Conservation (phyloP, 202 grass and related monocot genomes). For the Hordeum pubiflorum region DNA sequence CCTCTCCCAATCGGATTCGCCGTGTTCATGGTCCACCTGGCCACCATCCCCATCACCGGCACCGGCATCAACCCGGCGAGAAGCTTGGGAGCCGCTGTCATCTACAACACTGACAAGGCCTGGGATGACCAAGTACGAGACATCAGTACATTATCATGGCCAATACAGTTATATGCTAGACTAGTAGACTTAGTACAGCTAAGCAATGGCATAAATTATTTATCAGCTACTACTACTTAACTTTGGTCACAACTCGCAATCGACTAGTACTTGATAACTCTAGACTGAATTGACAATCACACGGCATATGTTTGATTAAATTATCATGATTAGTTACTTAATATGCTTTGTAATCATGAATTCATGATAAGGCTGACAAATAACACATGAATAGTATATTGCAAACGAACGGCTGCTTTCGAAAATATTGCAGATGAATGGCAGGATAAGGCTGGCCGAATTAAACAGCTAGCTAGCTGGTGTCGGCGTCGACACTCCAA, state of each 20-base stretch:
- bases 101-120: slow-evolving; percentile 57
- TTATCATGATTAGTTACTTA: background rate
- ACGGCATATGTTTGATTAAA: background rate
- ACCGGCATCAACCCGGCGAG: slow-evolving; percentile 90
- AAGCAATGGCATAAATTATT: background rate
- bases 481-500: background rate
- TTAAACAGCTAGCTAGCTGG: background rate
- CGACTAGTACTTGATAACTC: background rate
- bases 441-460: slow-evolving; percentile 8
- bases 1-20: slow-evolving; percentile 87
- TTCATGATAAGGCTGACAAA: background rate
- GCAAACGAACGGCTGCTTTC: background rate
- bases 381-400: background rate
- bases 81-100: slow-evolving; percentile 72
- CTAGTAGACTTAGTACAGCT: background rate
- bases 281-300: background rate
- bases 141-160: background rate
- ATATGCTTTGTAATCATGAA: background rate
- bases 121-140: slow-evolving; percentile 57
- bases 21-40: slow-evolving; percentile 85
- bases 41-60: slow-evolving; percentile 87
- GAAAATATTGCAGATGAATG: background rate
- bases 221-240: background rate
- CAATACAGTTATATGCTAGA: background rate
- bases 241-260: slow-evolving; percentile 9